Conservation (phyloP, 106 monocot genomes). For the Cymbidium sinense region DNA sequence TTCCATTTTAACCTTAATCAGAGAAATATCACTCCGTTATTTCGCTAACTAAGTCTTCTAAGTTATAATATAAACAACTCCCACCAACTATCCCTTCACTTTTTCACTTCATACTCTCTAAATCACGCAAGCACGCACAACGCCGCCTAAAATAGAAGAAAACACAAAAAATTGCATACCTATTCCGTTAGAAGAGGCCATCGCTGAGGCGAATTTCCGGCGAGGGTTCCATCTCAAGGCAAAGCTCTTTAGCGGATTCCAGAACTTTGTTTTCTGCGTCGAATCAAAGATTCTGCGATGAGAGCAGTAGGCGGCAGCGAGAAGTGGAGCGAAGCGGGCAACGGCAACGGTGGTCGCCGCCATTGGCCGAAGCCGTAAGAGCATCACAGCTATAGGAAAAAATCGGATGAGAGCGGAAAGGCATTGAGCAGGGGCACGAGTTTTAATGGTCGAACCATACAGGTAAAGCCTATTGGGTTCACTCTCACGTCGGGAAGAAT, state of each 20-base stretch:
- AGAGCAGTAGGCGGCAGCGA: neutral
- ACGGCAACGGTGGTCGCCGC: conserved; percentile 9
- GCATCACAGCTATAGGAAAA: conserved; percentile 11
- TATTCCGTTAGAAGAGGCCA: neutral
- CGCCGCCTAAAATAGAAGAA: neutral
- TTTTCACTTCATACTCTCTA: neutral
- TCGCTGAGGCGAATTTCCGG: neutral
- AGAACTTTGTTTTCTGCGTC: neutral
- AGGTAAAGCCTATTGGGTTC: too few species aligned
- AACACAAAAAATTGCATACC: neutral
- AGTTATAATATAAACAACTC: too few species aligned
- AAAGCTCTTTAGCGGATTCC: neutral
- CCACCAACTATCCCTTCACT: neutral
- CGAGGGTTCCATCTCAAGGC: neutral
- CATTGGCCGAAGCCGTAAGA: conserved; percentile 32
- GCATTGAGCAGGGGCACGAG: too few species aligned
- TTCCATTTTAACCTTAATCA: neutral
- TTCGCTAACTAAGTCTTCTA: neutral
- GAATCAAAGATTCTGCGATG: neutral
- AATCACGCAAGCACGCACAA: neutral
- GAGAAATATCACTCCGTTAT: too few species aligned
- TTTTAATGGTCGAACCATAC: too few species aligned
- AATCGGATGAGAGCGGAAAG: too few species aligned
- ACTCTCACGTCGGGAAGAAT: too few species aligned
- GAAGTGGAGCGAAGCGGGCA: conserved; percentile 8